Conservation (phyloP, 2,329 filamentous ascomycete genomes). For the Drechslerella coelobrocha region DNA sequence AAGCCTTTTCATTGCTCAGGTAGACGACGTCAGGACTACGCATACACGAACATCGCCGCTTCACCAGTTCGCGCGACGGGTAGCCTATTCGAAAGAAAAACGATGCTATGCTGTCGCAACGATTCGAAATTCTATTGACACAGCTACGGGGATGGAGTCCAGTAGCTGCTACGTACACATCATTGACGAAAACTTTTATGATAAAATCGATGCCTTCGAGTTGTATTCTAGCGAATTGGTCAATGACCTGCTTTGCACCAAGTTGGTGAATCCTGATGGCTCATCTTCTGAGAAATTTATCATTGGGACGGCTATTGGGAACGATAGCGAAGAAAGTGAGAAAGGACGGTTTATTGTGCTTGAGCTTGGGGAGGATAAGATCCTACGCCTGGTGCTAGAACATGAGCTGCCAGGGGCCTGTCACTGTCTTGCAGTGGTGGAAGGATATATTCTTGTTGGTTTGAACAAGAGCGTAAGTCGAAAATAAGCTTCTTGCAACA, state of each 20-base stretch:
- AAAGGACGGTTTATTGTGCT: constrained; percentile 83
- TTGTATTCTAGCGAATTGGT: constrained; percentile 76
- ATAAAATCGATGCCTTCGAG: constrained; percentile 73
- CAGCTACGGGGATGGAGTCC: constrained; percentile 68
- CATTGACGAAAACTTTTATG: constrained; percentile 88
- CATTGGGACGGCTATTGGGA: constrained; percentile 83
- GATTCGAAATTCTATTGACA: constrained; percentile 73
- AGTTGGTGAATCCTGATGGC: constrained; percentile 69
- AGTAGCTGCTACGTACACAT: constrained; percentile 83
- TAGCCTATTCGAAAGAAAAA: constrained; percentile 81
- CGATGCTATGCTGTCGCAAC: constrained; percentile 87
- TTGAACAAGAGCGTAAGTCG: constrained; percentile 80
- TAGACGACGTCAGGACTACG: constrained; percentile 85
- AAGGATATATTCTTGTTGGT: constrained; percentile 80
- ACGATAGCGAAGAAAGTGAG: constrained; percentile 66
- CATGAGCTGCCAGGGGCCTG: constrained; percentile 79
- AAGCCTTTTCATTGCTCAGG: constrained; percentile 77
- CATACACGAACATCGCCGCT: constrained; percentile 83
- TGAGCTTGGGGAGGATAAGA: constrained; percentile 77
- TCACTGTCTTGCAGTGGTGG: constrained; percentile 75
- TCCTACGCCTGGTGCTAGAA: constrained; percentile 74
- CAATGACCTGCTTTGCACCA: constrained; percentile 80
- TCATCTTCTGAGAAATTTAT: constrained; percentile 76
- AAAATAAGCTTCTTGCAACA: background rate
- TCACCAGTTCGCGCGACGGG: constrained; percentile 80